Conservation (phyloP, 2,329 filamentous ascomycete species). For the Dactylonectria macrodidyma region DNA sequence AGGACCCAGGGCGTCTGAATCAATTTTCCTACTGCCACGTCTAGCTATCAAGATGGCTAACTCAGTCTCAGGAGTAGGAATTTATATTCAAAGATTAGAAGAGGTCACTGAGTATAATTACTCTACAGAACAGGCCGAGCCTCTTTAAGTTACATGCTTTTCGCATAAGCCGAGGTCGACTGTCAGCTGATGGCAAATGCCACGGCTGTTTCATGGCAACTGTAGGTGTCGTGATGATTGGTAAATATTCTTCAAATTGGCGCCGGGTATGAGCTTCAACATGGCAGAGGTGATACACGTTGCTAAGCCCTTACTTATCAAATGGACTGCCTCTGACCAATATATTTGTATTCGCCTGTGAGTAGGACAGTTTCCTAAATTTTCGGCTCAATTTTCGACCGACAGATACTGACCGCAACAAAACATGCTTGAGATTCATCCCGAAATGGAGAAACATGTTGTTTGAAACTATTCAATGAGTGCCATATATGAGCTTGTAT, state of each 20-base stretch:
- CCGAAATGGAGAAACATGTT: slow-evolving; percentile 41
- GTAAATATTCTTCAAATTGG: slow-evolving; percentile 59
- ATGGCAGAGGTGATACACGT: slow-evolving; percentile 60
- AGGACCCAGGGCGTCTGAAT: no score
- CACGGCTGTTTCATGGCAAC: slow-evolving; percentile 58
- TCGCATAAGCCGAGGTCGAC: no score
- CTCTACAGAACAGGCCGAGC: no score
- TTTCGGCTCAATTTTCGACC: neutral
- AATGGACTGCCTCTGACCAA: slow-evolving; percentile 59
- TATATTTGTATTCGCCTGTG: slow-evolving; percentile 59
- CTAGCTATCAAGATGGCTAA: no score
- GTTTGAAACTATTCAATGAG: slow-evolving; percentile 38
- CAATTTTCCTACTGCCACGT: no score
- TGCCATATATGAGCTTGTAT: slow-evolving; percentile 49
- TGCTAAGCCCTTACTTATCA: slow-evolving; percentile 57
- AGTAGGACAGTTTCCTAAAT: slow-evolving; percentile 13
- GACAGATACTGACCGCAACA: slow-evolving; percentile 40
- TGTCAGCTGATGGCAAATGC: no score
- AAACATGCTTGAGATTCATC: slow-evolving; percentile 42
- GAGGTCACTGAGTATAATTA: no score
- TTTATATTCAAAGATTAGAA: no score
- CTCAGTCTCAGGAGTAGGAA: no score
- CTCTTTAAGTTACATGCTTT: no score
- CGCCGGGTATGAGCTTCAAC: slow-evolving; percentile 59
- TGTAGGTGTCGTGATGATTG: slow-evolving; percentile 54